Percentiles rank a stretch among this genome's conserved stretches.
Evolutionary conservation across 179 eudicot species (phyloP).

Genomic region (Actinidia polygama): DNA sequence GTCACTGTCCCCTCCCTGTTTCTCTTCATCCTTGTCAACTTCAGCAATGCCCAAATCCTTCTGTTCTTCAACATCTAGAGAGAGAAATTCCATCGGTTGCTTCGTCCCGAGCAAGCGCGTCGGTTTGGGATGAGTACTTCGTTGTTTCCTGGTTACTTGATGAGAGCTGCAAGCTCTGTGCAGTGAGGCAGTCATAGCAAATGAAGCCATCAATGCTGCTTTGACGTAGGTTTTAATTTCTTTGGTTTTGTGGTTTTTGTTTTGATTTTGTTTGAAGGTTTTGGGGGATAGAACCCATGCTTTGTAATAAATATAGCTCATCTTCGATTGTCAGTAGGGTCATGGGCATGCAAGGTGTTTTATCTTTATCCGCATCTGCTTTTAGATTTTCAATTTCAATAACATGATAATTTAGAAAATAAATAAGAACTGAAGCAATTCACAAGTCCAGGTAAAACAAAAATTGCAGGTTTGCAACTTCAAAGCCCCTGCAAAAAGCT

Average conservation of each 20-base stretch:
- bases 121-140: slow-evolving; percentile 5
- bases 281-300: slow-evolving; percentile 24
- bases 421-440: not conserved
- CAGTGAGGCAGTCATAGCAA: slow-evolving; percentile 37
- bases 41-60: slow-evolving; percentile 18
- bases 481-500: too few relatives aligned
- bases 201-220: slow-evolving; percentile 38
- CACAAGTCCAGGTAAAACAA: too few relatives aligned
- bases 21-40: slow-evolving; percentile 10
- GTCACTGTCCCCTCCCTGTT: not conserved
- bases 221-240: not conserved
- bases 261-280: not conserved
- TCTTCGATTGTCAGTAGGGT: slow-evolving; percentile 34
- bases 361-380: not conserved
- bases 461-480: too few relatives aligned
- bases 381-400: not conserved
- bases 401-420: too few relatives aligned
- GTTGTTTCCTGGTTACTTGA: slow-evolving; percentile 23
- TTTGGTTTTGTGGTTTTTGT: not conserved
- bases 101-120: slow-evolving; percentile 21
- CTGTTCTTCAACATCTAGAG: slow-evolving; percentile 24
- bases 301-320: slow-evolving; percentile 25
- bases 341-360: slow-evolving; percentile 29
- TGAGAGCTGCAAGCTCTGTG: slow-evolving; percentile 37
- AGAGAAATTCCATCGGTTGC: slow-evolving; percentile 23